phyloP scores from a whole-genome alignment of 176 grass and related monocot species.

The Oryza coarctata region DNA sequence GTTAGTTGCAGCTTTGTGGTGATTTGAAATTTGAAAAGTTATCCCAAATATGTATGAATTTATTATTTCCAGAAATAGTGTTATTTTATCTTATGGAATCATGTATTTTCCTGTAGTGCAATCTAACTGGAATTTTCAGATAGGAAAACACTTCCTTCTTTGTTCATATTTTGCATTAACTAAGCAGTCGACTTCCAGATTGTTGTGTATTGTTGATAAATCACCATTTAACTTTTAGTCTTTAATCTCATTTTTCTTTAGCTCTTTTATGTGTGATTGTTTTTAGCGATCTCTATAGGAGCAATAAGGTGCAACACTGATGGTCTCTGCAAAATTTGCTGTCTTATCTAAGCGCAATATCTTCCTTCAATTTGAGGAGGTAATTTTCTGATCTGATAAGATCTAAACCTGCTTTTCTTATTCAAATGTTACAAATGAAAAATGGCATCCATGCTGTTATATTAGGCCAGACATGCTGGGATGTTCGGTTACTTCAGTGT shows the following conservation, averaged over 20 bases:
- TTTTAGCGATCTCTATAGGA: constrained; percentile 68
- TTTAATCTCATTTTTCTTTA: constrained; percentile 18
- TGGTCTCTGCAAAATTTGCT: constrained; percentile 90
- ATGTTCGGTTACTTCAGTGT: neutral
- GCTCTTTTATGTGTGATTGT: constrained; percentile 43
- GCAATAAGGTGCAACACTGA: constrained; percentile 88
- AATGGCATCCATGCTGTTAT: neutral
- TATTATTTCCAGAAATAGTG: neutral
- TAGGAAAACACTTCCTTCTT: neutral
- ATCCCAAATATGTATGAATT: neutral
- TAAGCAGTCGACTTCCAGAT: neutral
- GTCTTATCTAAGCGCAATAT: constrained; percentile 85
- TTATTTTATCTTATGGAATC: neutral
- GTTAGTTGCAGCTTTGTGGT: neutral
- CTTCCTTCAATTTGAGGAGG: constrained; percentile 97
- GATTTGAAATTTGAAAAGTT: neutral
- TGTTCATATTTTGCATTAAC: constrained; percentile 1
- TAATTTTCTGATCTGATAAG: constrained; percentile 32
- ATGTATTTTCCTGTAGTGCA: neutral
- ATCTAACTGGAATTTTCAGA: neutral
- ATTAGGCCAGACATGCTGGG: neutral
- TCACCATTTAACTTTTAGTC: neutral
- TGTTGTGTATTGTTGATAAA: constrained; percentile 8
- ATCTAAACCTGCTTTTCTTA: constrained; percentile 13
- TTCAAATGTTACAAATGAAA: neutral